Conservation (phyloP, 768 basidiomycete species). For the Lactarius sanguifluus region DNA sequence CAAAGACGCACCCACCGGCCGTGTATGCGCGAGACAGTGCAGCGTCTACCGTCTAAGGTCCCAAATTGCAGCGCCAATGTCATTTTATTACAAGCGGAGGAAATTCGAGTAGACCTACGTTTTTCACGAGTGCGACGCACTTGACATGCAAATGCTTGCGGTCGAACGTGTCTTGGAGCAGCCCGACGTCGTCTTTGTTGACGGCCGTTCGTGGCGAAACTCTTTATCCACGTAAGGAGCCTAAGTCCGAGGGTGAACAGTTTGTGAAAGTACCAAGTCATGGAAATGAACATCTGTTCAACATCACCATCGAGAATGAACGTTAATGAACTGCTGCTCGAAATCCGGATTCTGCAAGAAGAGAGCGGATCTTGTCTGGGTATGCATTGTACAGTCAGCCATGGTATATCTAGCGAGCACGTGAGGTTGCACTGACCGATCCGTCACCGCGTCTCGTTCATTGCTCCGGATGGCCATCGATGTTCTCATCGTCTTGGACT, state of each 20-base stretch:
- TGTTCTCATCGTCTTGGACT: constrained; percentile 34
- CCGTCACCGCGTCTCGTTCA: background rate
- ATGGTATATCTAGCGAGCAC: too few species aligned
- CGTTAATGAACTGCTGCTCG: too few species aligned
- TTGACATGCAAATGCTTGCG: constrained; percentile 49
- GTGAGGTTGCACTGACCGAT: too few species aligned
- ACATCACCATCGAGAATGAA: too few species aligned
- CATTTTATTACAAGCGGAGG: background rate
- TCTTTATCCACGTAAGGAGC: constrained; percentile 57
- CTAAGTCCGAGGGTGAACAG: too few species aligned
- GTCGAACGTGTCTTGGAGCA: constrained; percentile 91
- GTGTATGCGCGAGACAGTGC: too few species aligned
- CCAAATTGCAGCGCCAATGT: background rate
- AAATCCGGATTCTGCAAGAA: too few species aligned
- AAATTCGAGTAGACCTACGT: constrained; percentile 51
- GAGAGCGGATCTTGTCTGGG: too few species aligned
- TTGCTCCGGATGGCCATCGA: constrained; percentile 26
- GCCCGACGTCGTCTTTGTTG: constrained; percentile 83
- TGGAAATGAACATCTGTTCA: too few species aligned
- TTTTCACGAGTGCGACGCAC: constrained; percentile 88
- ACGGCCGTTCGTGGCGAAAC: constrained; percentile 86
- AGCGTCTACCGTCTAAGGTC: constrained; percentile 64
- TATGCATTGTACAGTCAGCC: too few species aligned
- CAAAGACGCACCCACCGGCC: too few species aligned
- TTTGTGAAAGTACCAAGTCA: too few species aligned